Evolutionary conservation across 768 basidiomycete species (phyloP).

Genomic region (Brasilioporus rufonigricans): DNA sequence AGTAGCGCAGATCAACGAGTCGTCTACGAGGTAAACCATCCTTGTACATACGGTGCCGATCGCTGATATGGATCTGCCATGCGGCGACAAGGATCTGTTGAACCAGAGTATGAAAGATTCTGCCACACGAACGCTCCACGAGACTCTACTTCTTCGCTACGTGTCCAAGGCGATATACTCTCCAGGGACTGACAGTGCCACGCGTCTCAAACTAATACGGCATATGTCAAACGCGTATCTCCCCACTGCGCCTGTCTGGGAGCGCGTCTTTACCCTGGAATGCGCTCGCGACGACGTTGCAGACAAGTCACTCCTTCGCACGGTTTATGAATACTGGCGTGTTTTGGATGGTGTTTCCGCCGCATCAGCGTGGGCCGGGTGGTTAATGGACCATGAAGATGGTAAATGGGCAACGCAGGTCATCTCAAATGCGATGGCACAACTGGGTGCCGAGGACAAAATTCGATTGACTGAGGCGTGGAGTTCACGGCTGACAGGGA

Average conservation of each 20-base stretch:
- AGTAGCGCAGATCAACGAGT: conserved; percentile 16
- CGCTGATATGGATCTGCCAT: conserved; percentile 1
- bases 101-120: conserved; percentile 46
- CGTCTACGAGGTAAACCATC: conserved; percentile 34
- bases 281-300: conserved; percentile 12
- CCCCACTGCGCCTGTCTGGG: conserved; percentile 45
- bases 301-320: conserved; percentile 18
- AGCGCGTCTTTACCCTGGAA: conserved; percentile 38
- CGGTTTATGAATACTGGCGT: conserved; percentile 45
- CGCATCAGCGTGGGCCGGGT: conserved; percentile 43
- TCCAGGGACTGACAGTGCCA: conserved; percentile 15
- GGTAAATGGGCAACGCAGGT: conserved; percentile 41
- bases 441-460: conserved; percentile 28
- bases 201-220: conserved; percentile 33
- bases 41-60: neutral
- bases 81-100: conserved; percentile 38
- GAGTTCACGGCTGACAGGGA: conserved; percentile 22
- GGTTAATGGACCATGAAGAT: conserved; percentile 42
- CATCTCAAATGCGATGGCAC: conserved; percentile 33
- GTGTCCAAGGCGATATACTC: conserved; percentile 32
- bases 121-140: conserved; percentile 41
- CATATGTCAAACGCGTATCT: conserved; percentile 42
- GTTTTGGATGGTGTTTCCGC: conserved; percentile 37
- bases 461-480: conserved; percentile 37
- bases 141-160: conserved; percentile 47